A percentile compares a stretch with the other conserved stretches of the same genome.
Conservation (phyloP, 495 filamentous ascomycete species). For the Entonaema liquescens region DNA sequence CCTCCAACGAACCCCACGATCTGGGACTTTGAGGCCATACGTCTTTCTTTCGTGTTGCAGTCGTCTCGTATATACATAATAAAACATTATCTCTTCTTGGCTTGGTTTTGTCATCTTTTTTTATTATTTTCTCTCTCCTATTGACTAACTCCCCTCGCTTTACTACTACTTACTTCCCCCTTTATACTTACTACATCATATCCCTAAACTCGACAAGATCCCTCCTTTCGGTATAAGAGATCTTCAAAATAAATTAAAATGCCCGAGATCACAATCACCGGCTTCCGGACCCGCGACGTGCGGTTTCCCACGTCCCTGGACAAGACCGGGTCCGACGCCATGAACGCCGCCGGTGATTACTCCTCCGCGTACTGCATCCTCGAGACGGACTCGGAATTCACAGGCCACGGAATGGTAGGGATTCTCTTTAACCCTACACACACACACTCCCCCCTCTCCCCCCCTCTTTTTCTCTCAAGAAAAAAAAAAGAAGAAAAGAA, state of each 20-base stretch:
- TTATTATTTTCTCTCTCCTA: no score
- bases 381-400: constrained; percentile 74
- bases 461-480: neutral
- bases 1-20: constrained; percentile 40
- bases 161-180: neutral
- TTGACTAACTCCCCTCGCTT: neutral
- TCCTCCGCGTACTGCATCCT: constrained; percentile 93
- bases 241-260: constrained; percentile 37
- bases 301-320: constrained; percentile 94
- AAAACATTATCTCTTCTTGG: constrained; percentile 7
- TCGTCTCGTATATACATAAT: neutral
- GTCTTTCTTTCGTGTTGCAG: neutral
- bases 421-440: neutral
- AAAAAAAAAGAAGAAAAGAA: neutral
- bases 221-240: neutral
- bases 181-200: neutral
- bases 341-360: constrained; percentile 96
- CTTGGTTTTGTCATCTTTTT: neutral
- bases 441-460: neutral
- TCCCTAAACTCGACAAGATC: neutral
- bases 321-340: constrained; percentile 95
- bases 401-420: constrained; percentile 87
- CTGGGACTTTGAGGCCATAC: constrained; percentile 23
- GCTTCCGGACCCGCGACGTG: constrained; percentile 82
- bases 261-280: constrained; percentile 79